A percentile compares a stretch with the other conserved stretches of the same genome.
Evolutionary conservation across 1,284 basidiomycete genomes (phyloP).

Genomic region (Ceratobasidium theobromae): DNA sequence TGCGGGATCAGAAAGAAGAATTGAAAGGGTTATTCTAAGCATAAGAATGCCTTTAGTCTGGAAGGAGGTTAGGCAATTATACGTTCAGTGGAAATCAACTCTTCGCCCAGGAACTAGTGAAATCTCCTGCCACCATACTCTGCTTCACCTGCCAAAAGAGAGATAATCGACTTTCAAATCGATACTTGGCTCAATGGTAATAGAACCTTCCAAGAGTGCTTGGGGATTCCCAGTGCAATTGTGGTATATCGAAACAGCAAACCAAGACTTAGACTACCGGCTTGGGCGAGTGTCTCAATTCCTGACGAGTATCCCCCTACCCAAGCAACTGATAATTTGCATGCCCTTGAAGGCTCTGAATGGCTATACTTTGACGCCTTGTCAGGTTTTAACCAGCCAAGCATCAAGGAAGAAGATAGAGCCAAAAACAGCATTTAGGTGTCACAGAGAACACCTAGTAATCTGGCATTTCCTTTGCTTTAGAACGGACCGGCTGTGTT

Average conservation of each 20-base stretch:
- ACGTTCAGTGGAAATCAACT: conserved; percentile 34
- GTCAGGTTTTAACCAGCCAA: conserved; percentile 48
- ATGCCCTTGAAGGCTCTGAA: conserved; percentile 43
- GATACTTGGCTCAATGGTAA: conserved; percentile 43
- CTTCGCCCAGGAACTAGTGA: conserved; percentile 35
- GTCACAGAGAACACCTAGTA: conserved; percentile 47
- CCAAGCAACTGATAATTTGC: conserved; percentile 45
- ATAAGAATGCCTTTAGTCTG: conserved; percentile 39
- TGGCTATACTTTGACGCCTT: conserved; percentile 46
- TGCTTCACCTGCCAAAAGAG: conserved; percentile 42
- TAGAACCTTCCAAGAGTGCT: conserved; percentile 44
- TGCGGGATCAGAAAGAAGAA: no score
- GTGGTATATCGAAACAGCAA: conserved; percentile 43
- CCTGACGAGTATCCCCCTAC: conserved; percentile 50
- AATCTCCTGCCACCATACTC: conserved; percentile 40
- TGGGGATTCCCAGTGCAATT: conserved; percentile 44
- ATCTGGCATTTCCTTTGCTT: conserved; percentile 51
- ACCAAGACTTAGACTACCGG: conserved; percentile 44
- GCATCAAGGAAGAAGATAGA: conserved; percentile 40
- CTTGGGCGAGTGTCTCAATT: conserved; percentile 43
- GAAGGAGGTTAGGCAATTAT: conserved; percentile 40
- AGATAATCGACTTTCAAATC: conserved; percentile 43
- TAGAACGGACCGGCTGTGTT: conserved; percentile 49
- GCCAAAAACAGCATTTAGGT: conserved; percentile 47
- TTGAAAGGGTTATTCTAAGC: no score